These are phyloP conservation scores for Cnidoscolus chayamansa DNA, from an alignment of 441 rosid species.

Conservation along the genomic window DNA sequence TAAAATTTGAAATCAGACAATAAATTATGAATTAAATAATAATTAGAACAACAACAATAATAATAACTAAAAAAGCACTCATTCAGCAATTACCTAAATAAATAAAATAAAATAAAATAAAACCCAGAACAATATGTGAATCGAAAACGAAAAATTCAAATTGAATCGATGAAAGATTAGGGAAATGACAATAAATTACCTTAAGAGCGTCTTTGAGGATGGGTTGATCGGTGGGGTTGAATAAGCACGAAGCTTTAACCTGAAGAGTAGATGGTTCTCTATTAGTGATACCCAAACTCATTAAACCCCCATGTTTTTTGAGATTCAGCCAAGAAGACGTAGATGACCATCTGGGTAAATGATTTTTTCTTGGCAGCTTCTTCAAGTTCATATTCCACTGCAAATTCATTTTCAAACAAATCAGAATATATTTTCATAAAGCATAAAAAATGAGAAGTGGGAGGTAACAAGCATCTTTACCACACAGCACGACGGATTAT, in stretches of 20 bases:
- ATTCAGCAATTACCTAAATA: neutral
- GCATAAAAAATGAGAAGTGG: too few species aligned
- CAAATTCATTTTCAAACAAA: neutral
- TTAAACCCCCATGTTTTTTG: neutral
- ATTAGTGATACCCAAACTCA: neutral
- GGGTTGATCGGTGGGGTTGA: constrained; percentile 45
- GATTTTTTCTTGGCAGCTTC: neutral
- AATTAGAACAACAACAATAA: too few species aligned
- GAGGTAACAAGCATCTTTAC: too few species aligned
- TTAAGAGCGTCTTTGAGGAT: constrained; percentile 52
- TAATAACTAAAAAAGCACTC: neutral
- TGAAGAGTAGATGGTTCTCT: neutral
- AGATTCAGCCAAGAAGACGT: constrained; percentile 1
- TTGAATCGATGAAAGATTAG: neutral
- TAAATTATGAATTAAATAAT: neutral
- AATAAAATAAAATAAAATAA: neutral
- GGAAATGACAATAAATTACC: constrained; percentile 23
- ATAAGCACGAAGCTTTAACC: constrained; percentile 30
- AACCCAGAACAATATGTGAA: neutral
- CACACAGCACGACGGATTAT: too few species aligned
- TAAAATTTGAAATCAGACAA: neutral
- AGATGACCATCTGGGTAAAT: neutral
- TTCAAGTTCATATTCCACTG: constrained; percentile 8
- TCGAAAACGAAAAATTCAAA: neutral
- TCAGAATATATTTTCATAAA: neutral